A percentile compares a stretch with the other conserved stretches of the same genome.
phyloP scores from a whole-genome alignment of 1,139 yeast genomes.

The Taphrina flavorubra region DNA sequence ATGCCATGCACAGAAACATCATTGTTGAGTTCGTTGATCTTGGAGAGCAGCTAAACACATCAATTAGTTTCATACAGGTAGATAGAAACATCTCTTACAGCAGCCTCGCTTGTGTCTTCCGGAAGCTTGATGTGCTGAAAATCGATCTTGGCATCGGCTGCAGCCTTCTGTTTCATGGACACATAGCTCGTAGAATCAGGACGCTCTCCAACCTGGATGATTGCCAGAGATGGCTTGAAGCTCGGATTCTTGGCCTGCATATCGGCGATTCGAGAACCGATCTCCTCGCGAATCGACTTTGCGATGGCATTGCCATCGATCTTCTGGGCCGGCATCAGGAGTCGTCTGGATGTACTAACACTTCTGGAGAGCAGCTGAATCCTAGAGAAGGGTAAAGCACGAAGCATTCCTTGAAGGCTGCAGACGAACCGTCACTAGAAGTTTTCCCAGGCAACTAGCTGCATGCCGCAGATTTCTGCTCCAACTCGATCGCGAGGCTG shows the following conservation, averaged over 20 bases:
- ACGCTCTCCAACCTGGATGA: conserved; percentile 87
- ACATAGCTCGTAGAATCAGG: conserved; percentile 95
- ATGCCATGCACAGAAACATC: conserved; percentile 81
- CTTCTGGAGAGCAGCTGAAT: conserved; percentile 6
- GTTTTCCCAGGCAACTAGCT: neutral
- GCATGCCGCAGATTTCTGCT: conserved; percentile 10
- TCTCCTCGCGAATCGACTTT: conserved; percentile 45
- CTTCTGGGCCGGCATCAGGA: conserved; percentile 39
- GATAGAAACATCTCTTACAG: conserved; percentile 45
- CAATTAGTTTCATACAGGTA: neutral
- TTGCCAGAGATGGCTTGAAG: conserved; percentile 78
- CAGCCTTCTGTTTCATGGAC: conserved; percentile 91
- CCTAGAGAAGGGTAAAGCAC: neutral
- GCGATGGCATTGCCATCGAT: conserved; percentile 41
- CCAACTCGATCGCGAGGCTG: conserved; percentile 3
- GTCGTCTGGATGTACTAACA: conserved; percentile 13
- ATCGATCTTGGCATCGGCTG: conserved; percentile 63
- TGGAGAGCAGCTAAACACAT: conserved; percentile 59
- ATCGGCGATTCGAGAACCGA: conserved; percentile 43
- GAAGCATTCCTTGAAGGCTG: conserved; percentile 7
- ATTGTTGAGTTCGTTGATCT: conserved; percentile 68
- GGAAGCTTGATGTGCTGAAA: conserved; percentile 74
- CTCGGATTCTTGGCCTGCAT: conserved; percentile 41
- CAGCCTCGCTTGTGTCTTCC: conserved; percentile 57
- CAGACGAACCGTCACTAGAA: conserved; percentile 1